Evolutionary conservation across 1,139 yeast genomes (phyloP).

Genomic region (Protomyces pachydermus): DNA sequence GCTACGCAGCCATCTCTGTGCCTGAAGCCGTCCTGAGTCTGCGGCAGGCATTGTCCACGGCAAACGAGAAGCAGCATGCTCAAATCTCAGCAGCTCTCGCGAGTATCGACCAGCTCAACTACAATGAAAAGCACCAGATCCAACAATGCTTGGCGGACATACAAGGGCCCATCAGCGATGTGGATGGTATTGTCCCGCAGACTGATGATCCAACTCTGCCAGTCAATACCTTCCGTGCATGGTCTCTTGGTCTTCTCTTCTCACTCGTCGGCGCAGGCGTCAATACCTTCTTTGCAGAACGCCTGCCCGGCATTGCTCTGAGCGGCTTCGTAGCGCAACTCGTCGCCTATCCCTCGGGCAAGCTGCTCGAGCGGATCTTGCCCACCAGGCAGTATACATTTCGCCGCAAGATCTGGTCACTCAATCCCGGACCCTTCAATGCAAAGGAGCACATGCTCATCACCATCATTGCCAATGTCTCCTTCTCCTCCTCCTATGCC

Average conservation of each 20-base stretch:
- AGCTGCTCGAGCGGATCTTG: constrained; percentile 43
- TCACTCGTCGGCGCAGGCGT: constrained; percentile 58
- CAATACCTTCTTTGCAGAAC: constrained; percentile 57
- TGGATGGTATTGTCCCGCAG: constrained; percentile 63
- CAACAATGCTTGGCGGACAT: constrained; percentile 52
- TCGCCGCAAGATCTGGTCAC: constrained; percentile 42
- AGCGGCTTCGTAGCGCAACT: constrained; percentile 54
- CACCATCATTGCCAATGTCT: constrained; percentile 56
- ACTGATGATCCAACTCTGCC: constrained; percentile 53
- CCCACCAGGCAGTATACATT: constrained; percentile 50
- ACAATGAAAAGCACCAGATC: not conserved
- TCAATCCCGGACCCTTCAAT: constrained; percentile 62
- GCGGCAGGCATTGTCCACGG: not conserved
- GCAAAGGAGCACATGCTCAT: constrained; percentile 61
- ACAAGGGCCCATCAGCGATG: constrained; percentile 41
- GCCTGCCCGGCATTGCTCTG: constrained; percentile 53
- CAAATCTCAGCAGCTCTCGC: not conserved
- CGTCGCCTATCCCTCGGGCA: constrained; percentile 42
- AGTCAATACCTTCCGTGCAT: constrained; percentile 58
- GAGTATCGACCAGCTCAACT: not conserved
- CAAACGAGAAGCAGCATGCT: not conserved
- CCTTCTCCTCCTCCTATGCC: constrained; percentile 51
- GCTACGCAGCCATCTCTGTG: not conserved
- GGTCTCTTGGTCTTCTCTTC: constrained; percentile 51
- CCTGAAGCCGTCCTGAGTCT: not conserved